A percentile compares a stretch with the other conserved stretches of the same genome.
These are phyloP conservation scores for Claviceps lovelessii DNA, from an alignment of 2,329 filamentous ascomycete species.

Conservation along the genomic window DNA sequence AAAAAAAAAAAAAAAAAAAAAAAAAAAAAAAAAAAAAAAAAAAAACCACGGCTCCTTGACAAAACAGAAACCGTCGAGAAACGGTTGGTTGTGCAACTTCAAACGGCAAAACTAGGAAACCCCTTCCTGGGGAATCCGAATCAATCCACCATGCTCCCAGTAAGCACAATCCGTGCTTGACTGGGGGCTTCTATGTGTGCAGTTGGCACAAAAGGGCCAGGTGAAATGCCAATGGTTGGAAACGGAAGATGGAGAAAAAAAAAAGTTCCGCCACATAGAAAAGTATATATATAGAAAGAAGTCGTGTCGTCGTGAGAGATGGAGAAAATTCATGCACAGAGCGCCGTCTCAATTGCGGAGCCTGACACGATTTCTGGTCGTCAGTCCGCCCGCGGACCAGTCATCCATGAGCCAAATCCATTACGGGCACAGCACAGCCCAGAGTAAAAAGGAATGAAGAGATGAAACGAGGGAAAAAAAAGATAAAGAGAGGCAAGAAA, in stretches of 20 bases:
- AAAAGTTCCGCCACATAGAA: neutral
- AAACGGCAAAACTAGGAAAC: neutral
- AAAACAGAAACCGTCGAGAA: neutral
- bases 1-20: no score
- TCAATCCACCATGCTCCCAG: neutral
- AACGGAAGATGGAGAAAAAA: neutral
- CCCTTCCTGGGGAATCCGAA: neutral
- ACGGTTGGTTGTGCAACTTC: neutral
- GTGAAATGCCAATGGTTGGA: neutral
- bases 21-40: no score
- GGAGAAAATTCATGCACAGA: conserved; percentile 13
- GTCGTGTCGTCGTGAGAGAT: conserved; percentile 21
- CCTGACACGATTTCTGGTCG: conserved; percentile 16
- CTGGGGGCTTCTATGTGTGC: neutral
- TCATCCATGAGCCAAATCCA: conserved; percentile 2
- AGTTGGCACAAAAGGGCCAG: neutral
- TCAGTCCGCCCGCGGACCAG: conserved; percentile 5
- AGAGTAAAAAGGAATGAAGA: neutral
- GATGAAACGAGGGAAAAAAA: neutral
- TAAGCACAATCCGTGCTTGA: neutral
- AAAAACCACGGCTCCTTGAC: neutral
- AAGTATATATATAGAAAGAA: conserved; percentile 2
- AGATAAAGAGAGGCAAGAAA: neutral
- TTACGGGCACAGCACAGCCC: neutral
- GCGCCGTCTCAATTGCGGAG: conserved; percentile 18